These are phyloP conservation scores for Hericium alpestre DNA, from an alignment of 768 basidiomycete species.

Conservation along the genomic window DNA sequence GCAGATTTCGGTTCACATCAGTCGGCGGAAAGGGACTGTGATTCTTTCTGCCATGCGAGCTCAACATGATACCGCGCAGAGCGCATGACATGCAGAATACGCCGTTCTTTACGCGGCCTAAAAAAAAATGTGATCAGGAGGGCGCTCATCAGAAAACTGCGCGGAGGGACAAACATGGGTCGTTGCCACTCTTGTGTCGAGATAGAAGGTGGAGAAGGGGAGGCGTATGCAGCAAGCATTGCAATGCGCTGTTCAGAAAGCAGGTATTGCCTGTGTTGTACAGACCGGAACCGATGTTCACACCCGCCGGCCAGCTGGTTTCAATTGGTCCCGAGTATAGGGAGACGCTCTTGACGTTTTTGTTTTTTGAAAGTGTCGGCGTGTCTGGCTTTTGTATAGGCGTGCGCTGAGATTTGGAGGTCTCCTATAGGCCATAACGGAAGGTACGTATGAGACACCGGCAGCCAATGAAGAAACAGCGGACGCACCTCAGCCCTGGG, in stretches of 20 bases:
- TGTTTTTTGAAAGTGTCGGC: constrained; percentile 5
- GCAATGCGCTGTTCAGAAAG: constrained; percentile 89
- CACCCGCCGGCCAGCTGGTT: constrained; percentile 46
- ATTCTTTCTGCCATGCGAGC: constrained; percentile 32
- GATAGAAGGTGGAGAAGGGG: constrained; percentile 61
- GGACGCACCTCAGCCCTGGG: constrained; percentile 37
- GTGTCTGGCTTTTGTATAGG: not conserved
- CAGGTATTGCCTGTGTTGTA: constrained; percentile 90
- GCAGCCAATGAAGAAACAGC: not conserved
- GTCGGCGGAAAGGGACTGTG: constrained; percentile 46
- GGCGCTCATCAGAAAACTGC: not conserved
- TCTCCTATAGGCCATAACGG: too few relatives aligned
- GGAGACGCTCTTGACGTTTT: constrained; percentile 8
- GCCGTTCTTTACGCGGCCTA: constrained; percentile 31
- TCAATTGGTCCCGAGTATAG: constrained; percentile 44
- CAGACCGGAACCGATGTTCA: constrained; percentile 49
- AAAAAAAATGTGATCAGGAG: not conserved
- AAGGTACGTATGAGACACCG: too few relatives aligned
- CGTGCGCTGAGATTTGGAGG: too few relatives aligned
- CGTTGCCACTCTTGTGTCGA: constrained; percentile 32
- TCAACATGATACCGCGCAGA: constrained; percentile 45
- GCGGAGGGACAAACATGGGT: constrained; percentile 44
- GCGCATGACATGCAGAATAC: constrained; percentile 74
- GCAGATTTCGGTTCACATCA: constrained; percentile 3
- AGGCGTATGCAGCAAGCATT: constrained; percentile 88